Evolutionary conservation across 176 grass and related monocot genomes (phyloP).

Genomic region (Puccinellia tenuiflora): DNA sequence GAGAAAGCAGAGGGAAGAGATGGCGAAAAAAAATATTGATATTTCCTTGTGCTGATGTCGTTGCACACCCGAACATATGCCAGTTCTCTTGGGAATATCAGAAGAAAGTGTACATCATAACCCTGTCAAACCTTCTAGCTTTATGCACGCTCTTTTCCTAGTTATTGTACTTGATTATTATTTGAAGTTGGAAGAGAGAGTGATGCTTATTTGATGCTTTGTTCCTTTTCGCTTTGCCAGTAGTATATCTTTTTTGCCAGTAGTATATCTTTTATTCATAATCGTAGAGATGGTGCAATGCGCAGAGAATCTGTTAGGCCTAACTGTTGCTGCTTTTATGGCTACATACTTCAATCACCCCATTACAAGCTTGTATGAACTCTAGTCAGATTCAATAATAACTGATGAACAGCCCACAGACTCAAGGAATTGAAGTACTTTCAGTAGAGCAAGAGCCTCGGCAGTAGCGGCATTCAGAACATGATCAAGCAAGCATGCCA

Average conservation of each 20-base stretch:
- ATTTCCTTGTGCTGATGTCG: neutral
- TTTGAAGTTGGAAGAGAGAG: neutral
- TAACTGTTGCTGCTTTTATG: too few relatives aligned
- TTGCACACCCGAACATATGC: neutral
- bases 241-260: too few relatives aligned
- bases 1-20: neutral
- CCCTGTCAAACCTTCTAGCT: neutral
- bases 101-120: neutral
- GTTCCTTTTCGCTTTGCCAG: neutral
- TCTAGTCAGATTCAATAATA: too few relatives aligned
- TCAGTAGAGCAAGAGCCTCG: too few relatives aligned
- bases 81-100: neutral
- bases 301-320: neutral
- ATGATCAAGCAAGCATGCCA: too few relatives aligned
- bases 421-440: too few relatives aligned
- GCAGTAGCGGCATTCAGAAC: too few relatives aligned
- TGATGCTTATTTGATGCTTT: neutral
- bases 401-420: too few relatives aligned
- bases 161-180: neutral
- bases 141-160: neutral
- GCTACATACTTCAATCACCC: too few relatives aligned
- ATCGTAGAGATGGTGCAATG: neutral
- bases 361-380: too few relatives aligned
- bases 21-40: neutral
- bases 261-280: neutral